Percentiles rank a stretch among this genome's conserved stretches.
Conservation (phyloP, 805 yeast genomes). For the Saccharomycopsis javanensis region DNA sequence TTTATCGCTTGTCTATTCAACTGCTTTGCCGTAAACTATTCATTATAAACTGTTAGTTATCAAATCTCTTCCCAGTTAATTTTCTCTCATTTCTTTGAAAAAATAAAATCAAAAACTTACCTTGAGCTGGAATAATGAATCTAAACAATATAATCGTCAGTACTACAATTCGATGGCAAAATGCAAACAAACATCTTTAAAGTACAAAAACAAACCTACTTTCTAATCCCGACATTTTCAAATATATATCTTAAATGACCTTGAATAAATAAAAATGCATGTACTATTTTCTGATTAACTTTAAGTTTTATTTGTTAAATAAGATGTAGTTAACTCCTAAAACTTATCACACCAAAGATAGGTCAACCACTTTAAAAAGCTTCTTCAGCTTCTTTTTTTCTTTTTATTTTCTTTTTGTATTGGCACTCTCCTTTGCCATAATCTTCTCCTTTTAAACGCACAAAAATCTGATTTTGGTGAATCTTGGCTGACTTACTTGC, state of each 20-base stretch:
- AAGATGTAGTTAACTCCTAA: too few species aligned
- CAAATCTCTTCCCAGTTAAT: neutral
- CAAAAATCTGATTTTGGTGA: too few species aligned
- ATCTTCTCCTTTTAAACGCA: too few species aligned
- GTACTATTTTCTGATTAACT: too few species aligned
- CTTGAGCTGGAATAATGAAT: slow-evolving; percentile 56
- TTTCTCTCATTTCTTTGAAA: neutral
- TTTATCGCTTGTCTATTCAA: slow-evolving; percentile 80
- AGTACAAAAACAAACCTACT: neutral
- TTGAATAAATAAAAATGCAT: neutral
- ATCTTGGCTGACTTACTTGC: too few species aligned
- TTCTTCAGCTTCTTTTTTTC: too few species aligned
- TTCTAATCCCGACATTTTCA: slow-evolving; percentile 5
- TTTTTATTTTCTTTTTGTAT: too few species aligned
- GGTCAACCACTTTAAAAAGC: too few species aligned
- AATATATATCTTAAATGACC: neutral
- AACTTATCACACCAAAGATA: too few species aligned
- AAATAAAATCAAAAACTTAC: slow-evolving; percentile 23
- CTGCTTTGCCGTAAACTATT: slow-evolving; percentile 84
- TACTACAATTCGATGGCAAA: neutral
- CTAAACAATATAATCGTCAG: slow-evolving; percentile 20
- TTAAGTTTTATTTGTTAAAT: too few species aligned
- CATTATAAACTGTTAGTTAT: slow-evolving; percentile 13
- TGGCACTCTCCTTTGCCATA: too few species aligned
- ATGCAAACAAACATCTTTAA: neutral